phyloP scores from a whole-genome alignment of 371 early-diverging fungal genomes.

The Mortierella polycephala region DNA sequence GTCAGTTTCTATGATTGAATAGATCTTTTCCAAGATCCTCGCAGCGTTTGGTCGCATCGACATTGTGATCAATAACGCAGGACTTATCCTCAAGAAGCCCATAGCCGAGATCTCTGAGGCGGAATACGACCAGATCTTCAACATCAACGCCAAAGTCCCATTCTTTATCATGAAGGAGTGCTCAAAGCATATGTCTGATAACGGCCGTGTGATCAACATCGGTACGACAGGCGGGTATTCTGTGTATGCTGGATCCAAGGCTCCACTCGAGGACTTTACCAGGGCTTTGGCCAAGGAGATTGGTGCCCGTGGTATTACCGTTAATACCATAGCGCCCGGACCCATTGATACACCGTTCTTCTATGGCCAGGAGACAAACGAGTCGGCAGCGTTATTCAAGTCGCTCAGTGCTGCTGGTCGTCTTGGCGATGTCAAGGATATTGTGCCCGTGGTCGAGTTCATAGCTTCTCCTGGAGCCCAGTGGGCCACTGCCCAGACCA shows the following conservation, averaged over 20 bases:
- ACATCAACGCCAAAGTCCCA: slow-evolving; percentile 52
- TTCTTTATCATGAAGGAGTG: slow-evolving; percentile 54
- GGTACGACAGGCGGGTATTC: slow-evolving; percentile 52
- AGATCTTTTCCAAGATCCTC: slow-evolving; percentile 59
- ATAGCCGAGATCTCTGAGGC: slow-evolving; percentile 32
- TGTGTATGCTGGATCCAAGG: slow-evolving; percentile 54
- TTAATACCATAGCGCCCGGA: slow-evolving; percentile 58
- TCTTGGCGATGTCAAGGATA: slow-evolving; percentile 41
- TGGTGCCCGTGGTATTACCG: slow-evolving; percentile 54
- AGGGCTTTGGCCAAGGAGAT: slow-evolving; percentile 52
- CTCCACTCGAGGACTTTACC: slow-evolving; percentile 54
- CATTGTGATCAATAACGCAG: slow-evolving; percentile 70
- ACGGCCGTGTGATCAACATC: slow-evolving; percentile 54
- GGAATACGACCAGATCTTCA: slow-evolving; percentile 45
- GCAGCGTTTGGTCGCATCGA: slow-evolving; percentile 61
- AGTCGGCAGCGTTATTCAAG: slow-evolving; percentile 27
- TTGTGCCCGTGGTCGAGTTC: slow-evolving; percentile 55
- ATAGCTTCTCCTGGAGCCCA: slow-evolving; percentile 44
- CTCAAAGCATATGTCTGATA: slow-evolving; percentile 40
- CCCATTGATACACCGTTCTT: slow-evolving; percentile 57
- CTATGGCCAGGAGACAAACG: slow-evolving; percentile 49
- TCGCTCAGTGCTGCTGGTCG: slow-evolving; percentile 31
- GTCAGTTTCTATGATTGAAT: slow-evolving; percentile 44
- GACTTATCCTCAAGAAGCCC: slow-evolving; percentile 50
- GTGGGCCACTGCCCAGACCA: slow-evolving; percentile 56